Conservation (phyloP, 768 basidiomycete genomes). For the Termitomyces heimii region DNA sequence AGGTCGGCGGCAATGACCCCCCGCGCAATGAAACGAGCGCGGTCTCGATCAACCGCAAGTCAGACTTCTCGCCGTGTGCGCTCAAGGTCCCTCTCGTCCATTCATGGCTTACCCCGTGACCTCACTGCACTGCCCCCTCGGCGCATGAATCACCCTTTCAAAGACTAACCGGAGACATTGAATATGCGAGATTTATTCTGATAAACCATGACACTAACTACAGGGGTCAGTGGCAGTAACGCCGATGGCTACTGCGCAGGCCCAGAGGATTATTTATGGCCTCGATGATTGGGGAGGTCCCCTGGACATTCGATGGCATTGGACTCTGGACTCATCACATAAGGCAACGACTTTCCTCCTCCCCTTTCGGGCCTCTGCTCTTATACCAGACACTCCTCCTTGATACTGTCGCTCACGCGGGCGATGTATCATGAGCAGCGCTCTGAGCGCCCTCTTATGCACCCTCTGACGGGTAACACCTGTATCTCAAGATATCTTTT, state of each 20-base stretch:
- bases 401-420: conserved; percentile 5
- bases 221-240: not conserved
- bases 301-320: conserved; percentile 6
- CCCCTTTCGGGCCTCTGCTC: conserved; percentile 7
- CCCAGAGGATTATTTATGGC: conserved; percentile 14
- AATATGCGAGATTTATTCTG: not conserved
- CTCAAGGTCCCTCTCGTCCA: conserved; percentile 9
- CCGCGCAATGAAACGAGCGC: conserved; percentile 16
- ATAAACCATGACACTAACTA: not conserved
- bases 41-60: conserved; percentile 12
- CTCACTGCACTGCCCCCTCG: conserved; percentile 5
- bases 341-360: conserved; percentile 5
- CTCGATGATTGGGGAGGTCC: conserved; percentile 8
- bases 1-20: conserved; percentile 5
- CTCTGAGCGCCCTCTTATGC: not conserved
- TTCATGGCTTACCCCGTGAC: not conserved
- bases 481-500: conserved; percentile 12
- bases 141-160: conserved; percentile 4
- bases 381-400: conserved; percentile 2
- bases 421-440: conserved; percentile 1
- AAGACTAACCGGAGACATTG: not conserved
- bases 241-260: not conserved
- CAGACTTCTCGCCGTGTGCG: conserved; percentile 9
- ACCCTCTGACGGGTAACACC: conserved; percentile 4
- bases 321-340: conserved; percentile 9